Conservation (phyloP, 2,329 filamentous ascomycete genomes). For the Cercospora beticola region DNA sequence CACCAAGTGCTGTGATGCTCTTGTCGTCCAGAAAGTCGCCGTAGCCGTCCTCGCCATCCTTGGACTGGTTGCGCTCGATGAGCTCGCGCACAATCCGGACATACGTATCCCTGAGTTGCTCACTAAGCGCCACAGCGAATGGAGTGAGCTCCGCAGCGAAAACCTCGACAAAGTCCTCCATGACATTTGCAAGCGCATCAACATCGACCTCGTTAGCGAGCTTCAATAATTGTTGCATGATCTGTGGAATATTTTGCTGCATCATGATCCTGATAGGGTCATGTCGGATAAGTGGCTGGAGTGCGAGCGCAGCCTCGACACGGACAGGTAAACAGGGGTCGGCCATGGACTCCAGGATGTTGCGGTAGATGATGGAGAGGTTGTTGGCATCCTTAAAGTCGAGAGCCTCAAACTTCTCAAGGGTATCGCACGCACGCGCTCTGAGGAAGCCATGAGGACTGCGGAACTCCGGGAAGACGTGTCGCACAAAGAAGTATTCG, state of each 20-base stretch:
- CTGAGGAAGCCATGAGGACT: slow-evolving; percentile 89
- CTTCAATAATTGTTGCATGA: slow-evolving; percentile 98
- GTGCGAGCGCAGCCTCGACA: slow-evolving; percentile 87
- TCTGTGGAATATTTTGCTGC: slow-evolving; percentile 96
- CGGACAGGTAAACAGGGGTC: slow-evolving; percentile 90
- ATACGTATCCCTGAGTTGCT: slow-evolving; percentile 95
- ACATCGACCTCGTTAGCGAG: slow-evolving; percentile 97
- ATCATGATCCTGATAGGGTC: slow-evolving; percentile 91
- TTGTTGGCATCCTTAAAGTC: slow-evolving; percentile 97
- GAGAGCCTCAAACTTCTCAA: slow-evolving; percentile 96
- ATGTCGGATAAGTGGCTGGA: slow-evolving; percentile 94
- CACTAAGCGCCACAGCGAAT: slow-evolving; percentile 92
- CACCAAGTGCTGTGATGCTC: slow-evolving; percentile 94
- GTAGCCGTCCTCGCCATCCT: slow-evolving; percentile 73
- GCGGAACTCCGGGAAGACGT: slow-evolving; percentile 97
- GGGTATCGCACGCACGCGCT: slow-evolving; percentile 90
- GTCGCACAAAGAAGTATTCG: slow-evolving; percentile 96
- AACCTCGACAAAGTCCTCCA: slow-evolving; percentile 99
- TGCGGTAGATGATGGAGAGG: slow-evolving; percentile 91
- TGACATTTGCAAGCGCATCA: slow-evolving; percentile 94
- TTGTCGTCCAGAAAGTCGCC: slow-evolving; percentile 96
- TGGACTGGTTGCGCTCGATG: slow-evolving; percentile 79
- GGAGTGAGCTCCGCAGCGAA: slow-evolving; percentile 96
- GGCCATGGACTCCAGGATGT: slow-evolving; percentile 95
- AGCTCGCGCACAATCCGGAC: slow-evolving; percentile 89